Evolutionary conservation across 768 basidiomycete genomes (phyloP).

Genomic region (Termitomyces bulborhizus): DNA sequence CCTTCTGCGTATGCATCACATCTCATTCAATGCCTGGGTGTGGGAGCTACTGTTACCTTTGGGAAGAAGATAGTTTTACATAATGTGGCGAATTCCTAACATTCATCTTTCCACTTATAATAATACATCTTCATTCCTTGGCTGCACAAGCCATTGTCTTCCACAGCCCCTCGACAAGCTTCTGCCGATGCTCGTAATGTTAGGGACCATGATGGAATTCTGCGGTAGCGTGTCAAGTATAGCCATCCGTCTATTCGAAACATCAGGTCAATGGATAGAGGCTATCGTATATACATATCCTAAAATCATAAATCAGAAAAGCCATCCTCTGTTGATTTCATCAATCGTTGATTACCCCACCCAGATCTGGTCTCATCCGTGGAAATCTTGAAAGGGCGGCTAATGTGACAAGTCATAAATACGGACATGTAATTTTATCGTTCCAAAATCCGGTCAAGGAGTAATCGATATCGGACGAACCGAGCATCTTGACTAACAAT

Average conservation of each 20-base stretch:
- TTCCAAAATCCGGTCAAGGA: background rate
- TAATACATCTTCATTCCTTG: constrained; percentile 7
- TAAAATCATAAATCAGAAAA: background rate
- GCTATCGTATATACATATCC: no score
- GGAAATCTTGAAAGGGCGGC: background rate
- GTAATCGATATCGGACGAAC: background rate
- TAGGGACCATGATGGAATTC: background rate
- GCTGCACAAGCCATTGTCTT: background rate
- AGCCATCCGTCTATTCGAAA: background rate
- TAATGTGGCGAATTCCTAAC: constrained; percentile 8
- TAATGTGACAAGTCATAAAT: background rate
- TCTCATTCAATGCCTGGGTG: constrained; percentile 1
- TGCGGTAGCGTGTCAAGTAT: background rate
- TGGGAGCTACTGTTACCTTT: constrained; percentile 4
- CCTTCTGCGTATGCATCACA: background rate
- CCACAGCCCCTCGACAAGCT: background rate
- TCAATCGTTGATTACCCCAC: background rate
- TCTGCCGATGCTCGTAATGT: background rate
- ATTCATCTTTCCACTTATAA: constrained; percentile 9
- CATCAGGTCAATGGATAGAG: background rate
- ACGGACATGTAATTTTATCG: no score
- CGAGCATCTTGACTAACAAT: background rate
- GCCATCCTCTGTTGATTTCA: background rate
- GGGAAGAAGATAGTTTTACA: constrained; percentile 3
- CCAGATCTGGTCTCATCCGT: background rate